phyloP scores from a whole-genome alignment of 345 rosid species.

The Firmiana major region DNA sequence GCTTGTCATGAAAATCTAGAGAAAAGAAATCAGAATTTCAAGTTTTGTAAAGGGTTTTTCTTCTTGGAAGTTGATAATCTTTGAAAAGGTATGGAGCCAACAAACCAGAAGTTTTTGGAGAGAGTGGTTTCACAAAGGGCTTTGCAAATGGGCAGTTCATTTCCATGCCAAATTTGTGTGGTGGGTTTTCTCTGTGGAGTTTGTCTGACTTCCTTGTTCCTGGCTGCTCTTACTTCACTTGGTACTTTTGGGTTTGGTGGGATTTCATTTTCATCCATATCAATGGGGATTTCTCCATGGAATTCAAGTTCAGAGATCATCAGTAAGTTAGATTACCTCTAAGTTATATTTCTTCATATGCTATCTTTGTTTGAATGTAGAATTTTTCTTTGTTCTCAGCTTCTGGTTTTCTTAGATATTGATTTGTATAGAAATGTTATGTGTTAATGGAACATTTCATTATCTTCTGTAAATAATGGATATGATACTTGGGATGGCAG shows the following conservation, averaged over 20 bases:
- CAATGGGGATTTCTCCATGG: slow-evolving; percentile 43
- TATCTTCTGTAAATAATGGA: background rate
- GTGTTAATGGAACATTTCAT: background rate
- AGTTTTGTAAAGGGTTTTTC: background rate
- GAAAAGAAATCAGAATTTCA: background rate
- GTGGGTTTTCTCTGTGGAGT: slow-evolving; percentile 85
- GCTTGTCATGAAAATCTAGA: background rate
- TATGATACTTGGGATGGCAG: background rate
- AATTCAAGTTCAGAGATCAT: slow-evolving; percentile 51
- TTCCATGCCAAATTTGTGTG: slow-evolving; percentile 88
- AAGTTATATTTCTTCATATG: background rate
- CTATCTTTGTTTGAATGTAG: background rate
- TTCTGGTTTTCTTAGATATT: background rate
- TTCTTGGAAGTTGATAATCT: background rate
- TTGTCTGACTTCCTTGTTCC: slow-evolving; percentile 76
- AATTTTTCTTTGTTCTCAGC: background rate
- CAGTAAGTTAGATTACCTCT: slow-evolving; percentile 40
- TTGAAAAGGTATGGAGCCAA: slow-evolving; percentile 43
- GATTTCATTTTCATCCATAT: slow-evolving; percentile 43
- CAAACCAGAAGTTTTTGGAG: slow-evolving; percentile 64
- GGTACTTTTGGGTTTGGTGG: slow-evolving; percentile 52
- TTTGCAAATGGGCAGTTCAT: slow-evolving; percentile 76
- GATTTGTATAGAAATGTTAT: background rate
- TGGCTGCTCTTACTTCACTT: slow-evolving; percentile 79
- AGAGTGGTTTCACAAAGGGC: slow-evolving; percentile 82